phyloP scores from a whole-genome alignment of 2,329 filamentous ascomycete species.

The Chaetomium sp. region DNA sequence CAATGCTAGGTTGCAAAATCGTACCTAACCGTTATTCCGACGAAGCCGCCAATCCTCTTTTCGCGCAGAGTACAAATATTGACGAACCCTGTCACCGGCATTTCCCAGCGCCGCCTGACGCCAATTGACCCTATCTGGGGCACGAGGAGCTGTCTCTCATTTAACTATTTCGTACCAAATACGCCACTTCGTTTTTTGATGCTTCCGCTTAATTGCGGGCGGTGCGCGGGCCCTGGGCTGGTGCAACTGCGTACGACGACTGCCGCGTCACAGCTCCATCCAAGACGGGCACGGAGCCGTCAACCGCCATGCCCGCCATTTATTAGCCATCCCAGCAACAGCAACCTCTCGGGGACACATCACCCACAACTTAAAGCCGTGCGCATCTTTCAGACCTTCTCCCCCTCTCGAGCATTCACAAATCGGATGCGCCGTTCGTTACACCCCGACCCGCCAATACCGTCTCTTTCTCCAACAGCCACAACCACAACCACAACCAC shows the following conservation, averaged over 20 bases:
- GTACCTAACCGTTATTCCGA: not conserved
- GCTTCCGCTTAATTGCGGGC: conserved; percentile 30
- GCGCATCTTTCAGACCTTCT: conserved; percentile 39
- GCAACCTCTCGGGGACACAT: conserved; percentile 39
- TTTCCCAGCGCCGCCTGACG: not conserved
- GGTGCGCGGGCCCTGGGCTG: conserved; percentile 23
- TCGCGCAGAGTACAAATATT: not conserved
- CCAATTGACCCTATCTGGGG: not conserved
- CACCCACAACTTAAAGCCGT: conserved; percentile 36
- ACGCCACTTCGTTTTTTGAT: conserved; percentile 18
- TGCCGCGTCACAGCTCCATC: conserved; percentile 30
- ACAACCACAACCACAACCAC: conserved; percentile 10
- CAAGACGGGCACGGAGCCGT: conserved; percentile 32
- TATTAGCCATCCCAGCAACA: conserved; percentile 27
- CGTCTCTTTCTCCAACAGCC: not conserved
- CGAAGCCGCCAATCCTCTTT: not conserved
- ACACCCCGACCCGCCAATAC: conserved; percentile 19
- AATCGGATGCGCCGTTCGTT: conserved; percentile 31
- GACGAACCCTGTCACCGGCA: not conserved
- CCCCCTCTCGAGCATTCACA: conserved; percentile 32
- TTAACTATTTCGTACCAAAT: no score
- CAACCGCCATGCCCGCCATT: conserved; percentile 29
- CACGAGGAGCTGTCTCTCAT: conserved; percentile 1
- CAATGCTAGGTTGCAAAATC: no score
- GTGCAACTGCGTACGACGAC: conserved; percentile 28